Evolutionary conservation across 768 basidiomycete species (phyloP).

Genomic region (Suillus luteus): DNA sequence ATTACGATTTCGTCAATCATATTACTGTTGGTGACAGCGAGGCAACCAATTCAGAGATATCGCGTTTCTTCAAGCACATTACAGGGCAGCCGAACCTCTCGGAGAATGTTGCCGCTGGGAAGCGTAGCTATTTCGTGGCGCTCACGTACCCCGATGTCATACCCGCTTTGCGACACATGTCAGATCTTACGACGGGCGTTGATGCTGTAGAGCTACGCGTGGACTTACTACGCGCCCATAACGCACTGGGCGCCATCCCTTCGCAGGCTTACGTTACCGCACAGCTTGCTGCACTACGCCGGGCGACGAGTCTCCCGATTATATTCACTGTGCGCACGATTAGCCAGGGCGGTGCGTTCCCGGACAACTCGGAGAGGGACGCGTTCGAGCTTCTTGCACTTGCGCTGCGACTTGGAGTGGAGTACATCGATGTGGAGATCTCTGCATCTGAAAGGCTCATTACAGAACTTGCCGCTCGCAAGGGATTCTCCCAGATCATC

Average conservation of each 20-base stretch:
- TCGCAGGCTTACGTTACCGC: conserved; percentile 70
- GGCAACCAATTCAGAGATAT: conserved; percentile 52
- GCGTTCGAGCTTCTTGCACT: conserved; percentile 76
- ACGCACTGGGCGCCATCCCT: conserved; percentile 59
- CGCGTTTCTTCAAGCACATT: conserved; percentile 88
- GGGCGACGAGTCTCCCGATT: conserved; percentile 78
- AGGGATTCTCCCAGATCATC: conserved; percentile 78
- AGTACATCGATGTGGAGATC: conserved; percentile 93
- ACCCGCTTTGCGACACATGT: conserved; percentile 64
- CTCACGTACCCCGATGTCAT: conserved; percentile 90
- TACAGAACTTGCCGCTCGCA: conserved; percentile 56
- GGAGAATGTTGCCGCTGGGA: conserved; percentile 49
- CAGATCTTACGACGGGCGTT: conserved; percentile 76
- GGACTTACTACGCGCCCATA: conserved; percentile 71
- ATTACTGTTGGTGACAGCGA: conserved; percentile 37
- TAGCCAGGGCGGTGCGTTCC: conserved; percentile 90
- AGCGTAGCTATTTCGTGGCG: conserved; percentile 89
- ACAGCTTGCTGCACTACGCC: conserved; percentile 80
- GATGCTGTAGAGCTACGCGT: conserved; percentile 95
- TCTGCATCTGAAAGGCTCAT: conserved; percentile 67
- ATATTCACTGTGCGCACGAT: conserved; percentile 90
- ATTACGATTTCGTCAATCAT: conserved; percentile 81
- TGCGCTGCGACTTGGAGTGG: conserved; percentile 80
- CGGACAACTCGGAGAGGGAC: conserved; percentile 71
- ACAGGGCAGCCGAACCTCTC: conserved; percentile 72